A percentile compares a stretch with the other conserved stretches of the same genome.
Evolutionary conservation across 331 rosid genomes (phyloP).

Genomic region (Quercus phellos): DNA sequence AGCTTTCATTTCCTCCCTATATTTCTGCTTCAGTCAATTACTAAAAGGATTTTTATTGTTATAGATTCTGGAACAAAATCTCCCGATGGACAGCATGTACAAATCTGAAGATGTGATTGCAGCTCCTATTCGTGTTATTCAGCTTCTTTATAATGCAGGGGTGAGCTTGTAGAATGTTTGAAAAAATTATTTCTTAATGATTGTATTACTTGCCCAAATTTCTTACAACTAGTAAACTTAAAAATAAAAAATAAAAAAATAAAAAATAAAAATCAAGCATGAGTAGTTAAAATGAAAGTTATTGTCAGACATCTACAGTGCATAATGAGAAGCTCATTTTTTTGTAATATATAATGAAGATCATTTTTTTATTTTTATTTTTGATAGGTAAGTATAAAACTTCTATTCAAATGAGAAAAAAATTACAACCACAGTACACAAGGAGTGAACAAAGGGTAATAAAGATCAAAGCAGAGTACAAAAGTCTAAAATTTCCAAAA

Average conservation of each 20-base stretch:
- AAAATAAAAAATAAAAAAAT: neutral
- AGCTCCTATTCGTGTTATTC: slow-evolving; percentile 89
- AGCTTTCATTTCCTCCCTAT: neutral
- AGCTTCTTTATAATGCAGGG: slow-evolving; percentile 85
- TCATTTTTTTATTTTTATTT: too few species aligned
- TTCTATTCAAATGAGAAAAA: too few species aligned
- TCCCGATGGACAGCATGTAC: slow-evolving; percentile 80
- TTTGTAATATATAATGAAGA: neutral
- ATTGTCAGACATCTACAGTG: neutral
- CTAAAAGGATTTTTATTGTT: slow-evolving; percentile 8
- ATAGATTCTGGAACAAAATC: slow-evolving; percentile 88
- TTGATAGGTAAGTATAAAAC: too few species aligned
- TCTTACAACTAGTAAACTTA: neutral
- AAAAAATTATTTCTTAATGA: neutral
- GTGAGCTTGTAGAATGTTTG: slow-evolving; percentile 43
- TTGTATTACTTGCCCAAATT: neutral
- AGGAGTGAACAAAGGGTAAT: too few species aligned
- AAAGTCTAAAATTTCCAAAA: too few species aligned
- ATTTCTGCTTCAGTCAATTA: neutral
- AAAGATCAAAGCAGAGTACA: too few species aligned
- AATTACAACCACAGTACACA: too few species aligned
- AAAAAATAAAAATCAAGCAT: neutral
- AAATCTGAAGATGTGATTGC: slow-evolving; percentile 75
- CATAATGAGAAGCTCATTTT: neutral
- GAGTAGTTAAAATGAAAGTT: neutral